Conservation (phyloP, 768 basidiomycete species). For the Leccinum disarticulatum region DNA sequence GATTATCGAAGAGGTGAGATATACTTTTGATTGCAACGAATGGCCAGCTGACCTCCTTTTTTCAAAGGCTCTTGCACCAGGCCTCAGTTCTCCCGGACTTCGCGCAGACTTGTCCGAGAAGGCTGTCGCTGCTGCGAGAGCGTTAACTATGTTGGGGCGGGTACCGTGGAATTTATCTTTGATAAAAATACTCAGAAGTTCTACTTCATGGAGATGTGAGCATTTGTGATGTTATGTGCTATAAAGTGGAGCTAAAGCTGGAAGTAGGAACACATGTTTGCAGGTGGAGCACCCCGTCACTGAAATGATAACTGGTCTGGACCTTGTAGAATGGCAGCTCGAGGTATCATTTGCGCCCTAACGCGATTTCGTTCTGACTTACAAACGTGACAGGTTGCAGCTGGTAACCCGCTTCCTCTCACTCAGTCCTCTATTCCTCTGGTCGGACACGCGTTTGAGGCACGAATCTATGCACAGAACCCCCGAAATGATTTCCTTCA, state of each 20-base stretch:
- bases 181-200: slow-evolving; percentile 86
- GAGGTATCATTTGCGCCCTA: slow-evolving; percentile 45
- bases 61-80: slow-evolving; percentile 83
- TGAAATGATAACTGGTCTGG: slow-evolving; percentile 92
- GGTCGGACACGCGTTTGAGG: slow-evolving; percentile 92
- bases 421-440: slow-evolving; percentile 77
- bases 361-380: not conserved
- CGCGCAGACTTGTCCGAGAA: slow-evolving; percentile 80
- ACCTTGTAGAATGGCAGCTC: slow-evolving; percentile 95
- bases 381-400: slow-evolving; percentile 60
- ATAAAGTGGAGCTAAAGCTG: not conserved
- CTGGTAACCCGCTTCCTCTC: slow-evolving; percentile 83
- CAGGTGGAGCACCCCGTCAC: slow-evolving; percentile 94
- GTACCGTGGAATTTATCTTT: slow-evolving; percentile 96
- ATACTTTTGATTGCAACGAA: not conserved
- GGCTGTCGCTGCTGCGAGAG: slow-evolving; percentile 89
- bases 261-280: slow-evolving; percentile 71
- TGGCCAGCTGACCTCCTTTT: not conserved
- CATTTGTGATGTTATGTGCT: not conserved
- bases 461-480: slow-evolving; percentile 93
- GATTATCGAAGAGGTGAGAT: slow-evolving; percentile 81
- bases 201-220: slow-evolving; percentile 95
- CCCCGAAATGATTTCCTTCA: slow-evolving; percentile 89
- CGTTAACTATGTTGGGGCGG: slow-evolving; percentile 92
- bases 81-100: slow-evolving; percentile 66